These are phyloP conservation scores for Silene noctiflora DNA, from an alignment of 179 eudicot species.

Conservation along the genomic window DNA sequence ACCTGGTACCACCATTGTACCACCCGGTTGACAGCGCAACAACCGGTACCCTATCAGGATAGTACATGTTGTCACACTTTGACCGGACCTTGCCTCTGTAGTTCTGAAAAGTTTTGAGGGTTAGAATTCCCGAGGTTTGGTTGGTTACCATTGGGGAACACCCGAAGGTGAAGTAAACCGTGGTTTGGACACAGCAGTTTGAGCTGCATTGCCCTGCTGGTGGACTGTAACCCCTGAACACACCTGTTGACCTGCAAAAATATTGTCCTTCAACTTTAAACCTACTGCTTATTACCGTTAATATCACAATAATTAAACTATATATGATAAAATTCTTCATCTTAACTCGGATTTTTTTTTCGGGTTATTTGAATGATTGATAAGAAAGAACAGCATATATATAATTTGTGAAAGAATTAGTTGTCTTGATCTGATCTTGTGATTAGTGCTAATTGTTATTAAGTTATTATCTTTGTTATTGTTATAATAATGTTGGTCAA, in stretches of 20 bases:
- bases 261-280: slow-evolving; percentile 28
- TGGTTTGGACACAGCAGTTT: slow-evolving; percentile 30
- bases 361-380: slow-evolving; percentile 7
- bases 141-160: slow-evolving; percentile 48
- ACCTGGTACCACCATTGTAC: slow-evolving; percentile 39
- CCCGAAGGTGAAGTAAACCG: slow-evolving; percentile 37
- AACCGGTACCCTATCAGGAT: slow-evolving; percentile 24
- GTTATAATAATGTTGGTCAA: slow-evolving; percentile 21
- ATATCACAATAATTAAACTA: slow-evolving; percentile 17
- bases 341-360: neutral
- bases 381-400: slow-evolving; percentile 1
- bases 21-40: slow-evolving; percentile 49
- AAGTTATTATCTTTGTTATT: neutral
- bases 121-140: slow-evolving; percentile 32
- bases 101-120: slow-evolving; percentile 29
- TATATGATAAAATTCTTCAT: slow-evolving; percentile 18
- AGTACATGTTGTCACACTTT: slow-evolving; percentile 31
- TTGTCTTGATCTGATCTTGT: neutral
- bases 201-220: slow-evolving; percentile 38
- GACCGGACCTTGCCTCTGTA: slow-evolving; percentile 18
- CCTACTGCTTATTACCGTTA: slow-evolving; percentile 1
- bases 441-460: neutral
- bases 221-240: slow-evolving; percentile 30
- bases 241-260: slow-evolving; percentile 35
- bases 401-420: neutral